Evolutionary conservation across 1,284 basidiomycete genomes (phyloP).

Genomic region (Cutaneotrichosporon cyanovorans): DNA sequence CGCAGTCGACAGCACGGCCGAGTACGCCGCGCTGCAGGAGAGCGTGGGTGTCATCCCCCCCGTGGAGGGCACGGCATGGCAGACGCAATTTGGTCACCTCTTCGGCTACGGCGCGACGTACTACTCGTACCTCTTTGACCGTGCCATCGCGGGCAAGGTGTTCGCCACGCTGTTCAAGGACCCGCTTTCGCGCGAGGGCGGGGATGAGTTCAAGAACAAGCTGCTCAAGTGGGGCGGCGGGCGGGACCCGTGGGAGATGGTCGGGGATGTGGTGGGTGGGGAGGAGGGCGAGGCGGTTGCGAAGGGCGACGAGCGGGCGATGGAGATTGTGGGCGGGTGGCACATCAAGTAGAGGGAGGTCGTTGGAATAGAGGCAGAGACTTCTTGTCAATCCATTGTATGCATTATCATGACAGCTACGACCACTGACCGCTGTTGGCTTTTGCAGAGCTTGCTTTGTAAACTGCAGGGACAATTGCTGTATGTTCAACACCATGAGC

Average conservation of each 20-base stretch:
- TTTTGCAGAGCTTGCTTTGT: too few relatives aligned
- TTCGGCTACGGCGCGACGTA: constrained; percentile 97
- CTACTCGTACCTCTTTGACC: constrained; percentile 93
- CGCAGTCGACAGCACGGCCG: constrained; percentile 62
- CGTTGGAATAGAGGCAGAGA: too few relatives aligned
- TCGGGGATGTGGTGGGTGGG: constrained; percentile 60
- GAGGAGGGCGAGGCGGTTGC: constrained; percentile 31
- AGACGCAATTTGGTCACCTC: constrained; percentile 90
- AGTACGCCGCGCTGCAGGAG: constrained; percentile 60
- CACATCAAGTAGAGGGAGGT: constrained; percentile 31
- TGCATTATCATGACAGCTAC: too few relatives aligned
- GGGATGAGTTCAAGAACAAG: constrained; percentile 71
- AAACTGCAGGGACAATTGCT: too few relatives aligned
- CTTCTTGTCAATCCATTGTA: too few relatives aligned
- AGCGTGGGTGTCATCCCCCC: constrained; percentile 69
- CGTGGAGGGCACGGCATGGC: constrained; percentile 76
- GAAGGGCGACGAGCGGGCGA: constrained; percentile 67
- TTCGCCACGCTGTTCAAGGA: constrained; percentile 70
- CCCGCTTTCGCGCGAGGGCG: constrained; percentile 58
- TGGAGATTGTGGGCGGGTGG: constrained; percentile 85
- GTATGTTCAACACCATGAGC: too few relatives aligned
- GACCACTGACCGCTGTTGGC: too few relatives aligned
- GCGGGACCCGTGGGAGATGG: constrained; percentile 88
- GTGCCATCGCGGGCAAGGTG: constrained; percentile 85
- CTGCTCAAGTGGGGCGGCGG: constrained; percentile 79